Evolutionary conservation across 805 yeast genomes (phyloP).

Genomic region (Saccharomyces kudriavzevii): DNA sequence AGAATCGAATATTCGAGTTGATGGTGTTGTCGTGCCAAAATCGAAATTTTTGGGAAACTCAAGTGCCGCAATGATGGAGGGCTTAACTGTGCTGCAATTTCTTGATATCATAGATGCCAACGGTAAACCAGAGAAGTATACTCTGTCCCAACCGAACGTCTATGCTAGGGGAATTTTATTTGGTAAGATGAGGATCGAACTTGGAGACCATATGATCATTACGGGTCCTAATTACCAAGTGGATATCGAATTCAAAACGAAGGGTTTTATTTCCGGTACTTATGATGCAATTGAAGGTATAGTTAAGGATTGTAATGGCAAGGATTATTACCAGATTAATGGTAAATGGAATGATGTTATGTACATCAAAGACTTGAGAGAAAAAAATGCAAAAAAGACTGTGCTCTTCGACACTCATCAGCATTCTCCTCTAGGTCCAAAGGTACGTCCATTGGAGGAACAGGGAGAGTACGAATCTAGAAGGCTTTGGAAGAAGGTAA

Average conservation of each 20-base stretch:
- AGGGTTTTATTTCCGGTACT: slow-evolving; percentile 88
- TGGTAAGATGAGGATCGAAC: slow-evolving; percentile 81
- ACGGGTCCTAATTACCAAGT: slow-evolving; percentile 57
- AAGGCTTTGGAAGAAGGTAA: slow-evolving; percentile 73
- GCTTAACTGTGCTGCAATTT: slow-evolving; percentile 64
- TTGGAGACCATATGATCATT: slow-evolving; percentile 86
- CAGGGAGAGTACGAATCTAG: slow-evolving; percentile 81
- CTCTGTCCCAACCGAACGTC: slow-evolving; percentile 89
- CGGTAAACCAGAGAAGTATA: slow-evolving; percentile 57
- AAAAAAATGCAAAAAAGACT: slow-evolving; percentile 36
- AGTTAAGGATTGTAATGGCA: slow-evolving; percentile 47
- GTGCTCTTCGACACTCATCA: slow-evolving; percentile 55
- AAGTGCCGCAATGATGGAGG: slow-evolving; percentile 96
- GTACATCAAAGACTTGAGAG: slow-evolving; percentile 49
- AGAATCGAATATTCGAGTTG: slow-evolving; percentile 69
- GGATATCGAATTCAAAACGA: slow-evolving; percentile 87
- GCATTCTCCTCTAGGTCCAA: slow-evolving; percentile 50
- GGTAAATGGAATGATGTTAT: slow-evolving; percentile 94
- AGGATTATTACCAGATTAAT: slow-evolving; percentile 53
- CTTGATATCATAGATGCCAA: slow-evolving; percentile 43
- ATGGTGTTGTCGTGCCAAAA: slow-evolving; percentile 81
- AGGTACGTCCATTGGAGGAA: slow-evolving; percentile 66
- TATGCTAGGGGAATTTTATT: slow-evolving; percentile 89
- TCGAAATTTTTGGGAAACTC: slow-evolving; percentile 90
- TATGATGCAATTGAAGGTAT: slow-evolving; percentile 83